Percentiles rank a stretch among this genome's conserved stretches.
phyloP scores from a whole-genome alignment of 2,329 filamentous ascomycete genomes.

The Fusarium burgessii region DNA sequence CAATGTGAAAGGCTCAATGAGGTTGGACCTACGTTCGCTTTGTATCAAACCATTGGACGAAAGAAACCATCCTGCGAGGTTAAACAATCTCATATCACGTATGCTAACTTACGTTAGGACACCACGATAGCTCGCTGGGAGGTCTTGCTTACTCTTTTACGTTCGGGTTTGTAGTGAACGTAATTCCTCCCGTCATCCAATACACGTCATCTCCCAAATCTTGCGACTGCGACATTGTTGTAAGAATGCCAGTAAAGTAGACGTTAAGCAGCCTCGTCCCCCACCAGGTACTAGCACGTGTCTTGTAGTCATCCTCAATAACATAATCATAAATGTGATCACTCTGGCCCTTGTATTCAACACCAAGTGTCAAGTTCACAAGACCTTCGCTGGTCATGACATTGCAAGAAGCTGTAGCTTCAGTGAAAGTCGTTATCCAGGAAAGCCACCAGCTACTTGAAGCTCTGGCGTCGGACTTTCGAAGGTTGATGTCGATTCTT shows the following conservation, averaged over 20 bases:
- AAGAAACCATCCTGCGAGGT: constrained; percentile 10
- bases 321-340: constrained; percentile 21
- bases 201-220: background rate
- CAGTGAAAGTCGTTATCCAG: background rate
- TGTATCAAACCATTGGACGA: background rate
- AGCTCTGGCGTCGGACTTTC: constrained; percentile 1
- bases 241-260: constrained; percentile 12
- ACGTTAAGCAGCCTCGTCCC: constrained; percentile 26
- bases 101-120: background rate
- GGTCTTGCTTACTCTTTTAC: background rate
- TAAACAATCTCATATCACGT: background rate
- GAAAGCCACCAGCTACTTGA: constrained; percentile 17
- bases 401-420: constrained; percentile 12
- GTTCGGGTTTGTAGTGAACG: background rate
- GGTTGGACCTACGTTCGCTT: background rate
- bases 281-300: constrained; percentile 29
- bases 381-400: background rate
- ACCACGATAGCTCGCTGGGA: fast-evolving
- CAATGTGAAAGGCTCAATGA: background rate
- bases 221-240: constrained; percentile 16
- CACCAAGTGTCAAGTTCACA: constrained; percentile 15
- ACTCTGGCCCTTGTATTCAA: constrained; percentile 8
- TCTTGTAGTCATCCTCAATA: constrained; percentile 18
- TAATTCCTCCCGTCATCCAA: constrained; percentile 7
- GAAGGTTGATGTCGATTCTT: background rate